phyloP scores from a whole-genome alignment of 352 stramenopile genomes.

The Pythium phragmitis region DNA sequence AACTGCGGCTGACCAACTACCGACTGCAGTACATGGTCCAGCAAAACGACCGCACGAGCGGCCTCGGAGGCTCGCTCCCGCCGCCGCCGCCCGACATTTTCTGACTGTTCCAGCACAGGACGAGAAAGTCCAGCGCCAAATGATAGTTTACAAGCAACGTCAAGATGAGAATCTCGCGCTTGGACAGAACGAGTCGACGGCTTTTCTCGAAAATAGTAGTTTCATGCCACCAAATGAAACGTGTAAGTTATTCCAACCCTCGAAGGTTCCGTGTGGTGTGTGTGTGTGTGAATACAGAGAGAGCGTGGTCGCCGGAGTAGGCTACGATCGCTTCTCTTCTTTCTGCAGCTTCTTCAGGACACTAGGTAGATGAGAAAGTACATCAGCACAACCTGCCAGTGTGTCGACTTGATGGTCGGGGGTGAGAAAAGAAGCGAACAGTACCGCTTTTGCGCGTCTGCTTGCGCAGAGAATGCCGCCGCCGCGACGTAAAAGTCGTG shows the following conservation, averaged over 20 bases:
- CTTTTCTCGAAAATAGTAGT: too few species aligned
- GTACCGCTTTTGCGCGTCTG: slow-evolving; percentile 40
- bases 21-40: slow-evolving; percentile 72
- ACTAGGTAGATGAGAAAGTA: background rate
- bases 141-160: background rate
- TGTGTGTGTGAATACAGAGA: background rate
- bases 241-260: slow-evolving; percentile 24
- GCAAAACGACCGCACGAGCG: slow-evolving; percentile 48
- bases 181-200: too few species aligned
- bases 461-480: slow-evolving; percentile 45
- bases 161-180: background rate
- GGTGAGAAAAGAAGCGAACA: slow-evolving; percentile 20
- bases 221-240: background rate
- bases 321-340: background rate
- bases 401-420: background rate
- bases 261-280: too few species aligned
- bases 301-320: background rate
- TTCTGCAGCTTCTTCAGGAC: background rate
- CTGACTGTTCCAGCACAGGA: slow-evolving; percentile 19
- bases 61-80: slow-evolving; percentile 35
- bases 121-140: background rate
- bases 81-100: slow-evolving; percentile 73
- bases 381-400: background rate
- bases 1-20: slow-evolving; percentile 68
- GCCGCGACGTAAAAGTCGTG: slow-evolving; percentile 62